phyloP scores from a whole-genome alignment of 148 eudicot species.

The Rhododendron simsii region DNA sequence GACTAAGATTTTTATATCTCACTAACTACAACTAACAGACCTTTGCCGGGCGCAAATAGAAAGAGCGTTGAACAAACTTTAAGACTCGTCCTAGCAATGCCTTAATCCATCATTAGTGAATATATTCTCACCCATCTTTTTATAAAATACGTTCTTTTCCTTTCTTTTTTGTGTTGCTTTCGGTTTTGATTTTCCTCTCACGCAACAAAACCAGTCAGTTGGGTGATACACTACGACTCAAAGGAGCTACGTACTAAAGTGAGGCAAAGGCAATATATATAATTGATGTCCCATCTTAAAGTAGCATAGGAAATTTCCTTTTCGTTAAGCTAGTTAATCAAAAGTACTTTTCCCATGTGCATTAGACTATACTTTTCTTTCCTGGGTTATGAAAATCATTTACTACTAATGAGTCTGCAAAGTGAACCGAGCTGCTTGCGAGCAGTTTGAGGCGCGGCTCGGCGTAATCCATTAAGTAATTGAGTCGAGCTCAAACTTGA shows the following conservation, averaged over 20 bases:
- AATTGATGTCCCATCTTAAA: neutral
- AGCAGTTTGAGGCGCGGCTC: no score
- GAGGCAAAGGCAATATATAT: neutral
- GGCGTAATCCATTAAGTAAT: no score
- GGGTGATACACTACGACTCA: neutral
- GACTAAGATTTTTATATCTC: no score
- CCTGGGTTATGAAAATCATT: neutral
- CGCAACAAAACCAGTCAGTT: neutral
- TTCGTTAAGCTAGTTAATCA: neutral
- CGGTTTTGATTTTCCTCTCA: neutral
- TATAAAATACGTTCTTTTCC: neutral
- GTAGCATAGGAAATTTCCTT: neutral
- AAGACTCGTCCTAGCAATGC: neutral
- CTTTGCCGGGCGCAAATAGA: no score
- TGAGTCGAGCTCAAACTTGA: no score
- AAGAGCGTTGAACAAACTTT: neutral
- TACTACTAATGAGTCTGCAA: neutral
- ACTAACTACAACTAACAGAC: no score
- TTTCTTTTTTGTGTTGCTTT: neutral
- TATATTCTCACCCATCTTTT: neutral
- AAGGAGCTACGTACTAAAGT: neutral
- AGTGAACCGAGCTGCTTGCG: neutral
- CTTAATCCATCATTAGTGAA: neutral
- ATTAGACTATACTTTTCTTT: neutral
- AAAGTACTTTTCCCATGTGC: neutral